A percentile compares a stretch with the other conserved stretches of the same genome.
Conservation (phyloP, 2,329 filamentous ascomycete genomes). For the Apiospora koreana region DNA sequence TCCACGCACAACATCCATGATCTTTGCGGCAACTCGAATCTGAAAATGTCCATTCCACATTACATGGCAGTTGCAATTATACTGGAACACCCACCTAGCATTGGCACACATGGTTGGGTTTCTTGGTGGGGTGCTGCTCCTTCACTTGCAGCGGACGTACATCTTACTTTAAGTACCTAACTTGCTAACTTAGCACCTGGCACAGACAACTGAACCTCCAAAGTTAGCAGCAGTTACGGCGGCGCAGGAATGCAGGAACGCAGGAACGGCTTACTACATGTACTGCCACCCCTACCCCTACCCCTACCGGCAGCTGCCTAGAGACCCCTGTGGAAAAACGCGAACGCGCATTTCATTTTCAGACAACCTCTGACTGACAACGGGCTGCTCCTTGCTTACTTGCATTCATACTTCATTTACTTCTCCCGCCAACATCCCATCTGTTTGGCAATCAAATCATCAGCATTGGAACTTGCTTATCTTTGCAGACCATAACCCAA, state of each 20-base stretch:
- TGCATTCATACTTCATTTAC: not conserved
- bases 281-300: not conserved
- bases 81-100: no score
- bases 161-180: no score
- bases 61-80: no score
- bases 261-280: not conserved
- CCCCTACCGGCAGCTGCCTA: conserved; percentile 1
- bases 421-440: not conserved
- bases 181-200: no score
- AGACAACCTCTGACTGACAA: not conserved
- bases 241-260: not conserved
- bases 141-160: no score
- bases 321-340: not conserved
- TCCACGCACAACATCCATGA: no score
- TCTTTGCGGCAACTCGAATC: no score
- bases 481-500: not conserved
- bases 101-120: no score
- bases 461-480: not conserved
- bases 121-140: no score
- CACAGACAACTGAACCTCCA: not conserved
- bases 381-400: not conserved
- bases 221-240: not conserved
- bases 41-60: no score
- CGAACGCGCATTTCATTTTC: not conserved
- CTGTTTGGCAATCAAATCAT: no score